phyloP scores from a whole-genome alignment of 1,284 basidiomycete species.

The Taiwanofungus camphoratus region DNA sequence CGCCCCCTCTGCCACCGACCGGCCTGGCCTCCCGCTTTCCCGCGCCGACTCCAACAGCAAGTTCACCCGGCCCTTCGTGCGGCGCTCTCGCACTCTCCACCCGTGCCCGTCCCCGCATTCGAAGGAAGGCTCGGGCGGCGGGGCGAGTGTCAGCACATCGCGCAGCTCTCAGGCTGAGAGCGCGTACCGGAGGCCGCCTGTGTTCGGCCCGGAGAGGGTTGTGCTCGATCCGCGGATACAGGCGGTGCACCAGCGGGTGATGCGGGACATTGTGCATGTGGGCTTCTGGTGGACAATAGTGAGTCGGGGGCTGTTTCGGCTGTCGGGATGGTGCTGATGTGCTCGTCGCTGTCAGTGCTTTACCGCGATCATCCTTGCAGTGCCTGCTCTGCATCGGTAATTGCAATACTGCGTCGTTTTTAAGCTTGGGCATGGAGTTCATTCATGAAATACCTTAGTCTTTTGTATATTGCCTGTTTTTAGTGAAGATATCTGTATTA shows the following conservation, averaged over 20 bases:
- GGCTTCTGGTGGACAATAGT: slow-evolving; percentile 14
- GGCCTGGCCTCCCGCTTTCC: neutral
- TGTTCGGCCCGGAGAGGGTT: slow-evolving; percentile 36
- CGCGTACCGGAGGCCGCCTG: slow-evolving; percentile 25
- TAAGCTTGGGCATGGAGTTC: too few relatives aligned
- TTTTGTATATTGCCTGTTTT: too few relatives aligned
- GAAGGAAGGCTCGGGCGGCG: neutral
- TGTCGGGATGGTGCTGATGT: neutral
- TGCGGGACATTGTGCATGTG: slow-evolving; percentile 26
- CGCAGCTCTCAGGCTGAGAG: neutral
- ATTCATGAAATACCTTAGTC: too few relatives aligned
- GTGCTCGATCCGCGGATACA: slow-evolving; percentile 35
- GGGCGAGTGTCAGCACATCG: neutral
- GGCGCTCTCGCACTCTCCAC: neutral
- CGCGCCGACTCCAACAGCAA: neutral
- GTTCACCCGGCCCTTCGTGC: neutral
- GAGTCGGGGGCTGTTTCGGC: neutral
- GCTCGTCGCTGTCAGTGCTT: slow-evolving; percentile 1
- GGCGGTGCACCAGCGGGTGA: slow-evolving; percentile 29
- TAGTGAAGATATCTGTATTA: too few relatives aligned
- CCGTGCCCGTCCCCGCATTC: neutral
- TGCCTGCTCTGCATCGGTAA: slow-evolving; percentile 1
- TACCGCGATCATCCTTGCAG: slow-evolving; percentile 7
- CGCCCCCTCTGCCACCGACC: neutral
- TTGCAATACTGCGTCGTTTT: too few relatives aligned